Evolutionary conservation across 1,284 basidiomycete genomes (phyloP), one percentile per base, ranked within the genome.

Genomic region (Fistulinella cinereoalba): DNA sequence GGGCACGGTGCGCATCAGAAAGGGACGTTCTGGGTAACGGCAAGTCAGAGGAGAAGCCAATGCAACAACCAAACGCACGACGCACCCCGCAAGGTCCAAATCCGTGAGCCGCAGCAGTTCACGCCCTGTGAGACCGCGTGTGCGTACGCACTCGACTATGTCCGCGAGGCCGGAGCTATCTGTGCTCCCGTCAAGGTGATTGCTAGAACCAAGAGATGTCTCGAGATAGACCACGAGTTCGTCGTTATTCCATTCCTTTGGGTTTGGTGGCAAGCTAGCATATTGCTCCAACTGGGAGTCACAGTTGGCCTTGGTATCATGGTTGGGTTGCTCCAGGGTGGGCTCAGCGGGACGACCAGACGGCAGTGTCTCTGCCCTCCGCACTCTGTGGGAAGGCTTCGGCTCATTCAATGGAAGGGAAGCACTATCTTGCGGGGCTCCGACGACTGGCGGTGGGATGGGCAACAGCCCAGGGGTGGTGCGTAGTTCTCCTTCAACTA

Each of bases 71-170:
- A n/a, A n/a, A n/a, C n/a, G n/a, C n/a, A n/a, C n/a, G 33, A 13
- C 65, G 1, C 32, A 64, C 66, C 37, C 43, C 7, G 37, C 43
- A 28, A 64, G 52, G 41, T 64, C 58, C 6, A 32, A 41, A 28
- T 64, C 50, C 21, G 64, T 62, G 23, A 64, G 52, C n/a, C 61
- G 55, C 34, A 64, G 43, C 25, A 68, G 41, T 42, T 52, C 54
- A 32, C 61, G 57, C 19, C 62, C 62, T 6, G 62, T 67, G 28
- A 68, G 33, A 25, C 43, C 43, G 11, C 53, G 46, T 44, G 48
- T 41, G 38, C 51, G 61, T 18, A 68, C 49, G 32, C 23, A 55
- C 7, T 55, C 27, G 12, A 67, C 46, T 36, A 65, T 50, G 6
- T 12, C 46, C 25, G 33, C 37, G 16, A 50, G 25, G 33, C 38